Base-by-base conservation (phyloP, 768 basidiomycete genomes). In the Rhizopogon vinicolor region DNA sequence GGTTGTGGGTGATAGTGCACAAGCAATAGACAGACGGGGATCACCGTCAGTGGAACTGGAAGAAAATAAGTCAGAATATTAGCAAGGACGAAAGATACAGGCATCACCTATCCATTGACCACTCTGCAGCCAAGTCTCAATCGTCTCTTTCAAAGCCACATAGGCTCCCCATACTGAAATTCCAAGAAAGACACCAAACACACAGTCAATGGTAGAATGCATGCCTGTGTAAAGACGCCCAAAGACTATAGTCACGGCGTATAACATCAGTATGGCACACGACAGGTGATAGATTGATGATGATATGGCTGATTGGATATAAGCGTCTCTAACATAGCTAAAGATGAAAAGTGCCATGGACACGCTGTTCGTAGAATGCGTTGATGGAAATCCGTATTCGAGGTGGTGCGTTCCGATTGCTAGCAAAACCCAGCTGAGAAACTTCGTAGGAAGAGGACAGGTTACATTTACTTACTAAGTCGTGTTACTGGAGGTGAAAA, bases 321-420 rank as follows among this genome's bases (percentile, higher is more conserved):
- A 76, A 41, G 84, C 76, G n/a, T 72, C 71, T 65, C 85, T 79
- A 50, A 85, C 65, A 43, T 84, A 76, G 3, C 81, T 71, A 58
- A 80, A 86, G 57, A 91, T 76, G 71, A 91, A 91, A 3, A 98
- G 79, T 0, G 93, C 93, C 63, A 97, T 89, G 28, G 92, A 95
- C 51, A 93, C 80, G 52, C 85, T 83, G 68, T 97, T 96, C 7
- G 94, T 92, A 2, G 92, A 90, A 64, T 99, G 96, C 0, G 95
- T 97, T 0, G 93, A 96, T 0, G 94, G 95, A 65, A 98, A 96
- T 22, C 96, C 96, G 62, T 96, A 96, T 73, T 96, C 93, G 3
- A 91, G 78, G 61, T 93, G 90, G 63, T 91, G 89, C 1, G 75
- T 80, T 13, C 89, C 87, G 51, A 92, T 85, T 5, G 86, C 89